A percentile compares a stretch with the other conserved stretches of the same genome.
These are phyloP conservation scores for Didymella segeticola DNA, from an alignment of 2,329 filamentous ascomycete species.

Conservation along the genomic window DNA sequence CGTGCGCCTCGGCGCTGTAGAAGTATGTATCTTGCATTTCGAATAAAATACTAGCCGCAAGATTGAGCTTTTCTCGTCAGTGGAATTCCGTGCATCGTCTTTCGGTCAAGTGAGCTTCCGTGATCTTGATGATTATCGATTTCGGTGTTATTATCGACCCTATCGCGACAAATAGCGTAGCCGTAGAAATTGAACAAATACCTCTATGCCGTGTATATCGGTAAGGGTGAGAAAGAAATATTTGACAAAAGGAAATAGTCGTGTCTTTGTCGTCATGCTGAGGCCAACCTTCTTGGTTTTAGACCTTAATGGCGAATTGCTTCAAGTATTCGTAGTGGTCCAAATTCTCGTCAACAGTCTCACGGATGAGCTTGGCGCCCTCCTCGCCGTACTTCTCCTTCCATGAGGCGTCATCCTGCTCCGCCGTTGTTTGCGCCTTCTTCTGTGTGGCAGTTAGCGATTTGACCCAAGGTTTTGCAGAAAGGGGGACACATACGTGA, in stretches of 20 bases:
- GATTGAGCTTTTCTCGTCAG: not conserved
- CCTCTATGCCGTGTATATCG: not conserved
- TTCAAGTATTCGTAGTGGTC: slow-evolving; percentile 82
- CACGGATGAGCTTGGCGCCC: slow-evolving; percentile 71
- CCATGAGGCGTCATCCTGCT: slow-evolving; percentile 76
- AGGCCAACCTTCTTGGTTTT: slow-evolving; percentile 24
- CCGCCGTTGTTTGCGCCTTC: slow-evolving; percentile 68
- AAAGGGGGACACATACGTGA: slow-evolving; percentile 56
- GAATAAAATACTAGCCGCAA: not conserved
- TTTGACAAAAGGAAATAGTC: not conserved
- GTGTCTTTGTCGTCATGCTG: not conserved
- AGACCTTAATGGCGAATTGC: slow-evolving; percentile 70
- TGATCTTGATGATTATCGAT: not conserved
- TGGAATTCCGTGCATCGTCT: not conserved
- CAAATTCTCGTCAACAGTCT: slow-evolving; percentile 74
- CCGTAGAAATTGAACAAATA: not conserved
- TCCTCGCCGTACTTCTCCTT: slow-evolving; percentile 75
- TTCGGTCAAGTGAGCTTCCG: not conserved
- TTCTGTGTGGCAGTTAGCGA: slow-evolving; percentile 46
- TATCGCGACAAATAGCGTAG: not conserved
- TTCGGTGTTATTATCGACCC: not conserved
- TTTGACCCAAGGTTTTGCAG: not conserved
- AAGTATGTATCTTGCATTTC: slow-evolving; percentile 10
- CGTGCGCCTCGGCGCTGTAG: slow-evolving; percentile 16
- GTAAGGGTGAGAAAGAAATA: too few relatives aligned